Evolutionary conservation across 371 early-diverging fungal species (phyloP).

Genomic region (Lichtheimia hyalospora): DNA sequence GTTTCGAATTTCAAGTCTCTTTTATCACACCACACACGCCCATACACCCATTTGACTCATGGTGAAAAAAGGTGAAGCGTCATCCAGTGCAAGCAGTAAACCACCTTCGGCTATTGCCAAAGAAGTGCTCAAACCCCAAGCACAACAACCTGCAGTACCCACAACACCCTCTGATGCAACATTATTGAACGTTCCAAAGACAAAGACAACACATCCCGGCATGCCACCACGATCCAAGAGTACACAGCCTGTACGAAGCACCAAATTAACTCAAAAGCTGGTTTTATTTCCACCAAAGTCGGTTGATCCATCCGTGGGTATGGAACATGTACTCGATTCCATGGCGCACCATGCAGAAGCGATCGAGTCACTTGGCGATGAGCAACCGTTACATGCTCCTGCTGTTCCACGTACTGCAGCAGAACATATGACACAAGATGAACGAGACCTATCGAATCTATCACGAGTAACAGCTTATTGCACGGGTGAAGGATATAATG

Average conservation of each 20-base stretch:
- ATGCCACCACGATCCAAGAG: constrained; percentile 22
- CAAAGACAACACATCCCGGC: background rate
- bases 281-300: constrained; percentile 81
- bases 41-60: background rate
- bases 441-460: constrained; percentile 53
- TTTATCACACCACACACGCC: background rate
- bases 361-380: constrained; percentile 5
- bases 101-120: constrained; percentile 1
- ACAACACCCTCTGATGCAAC: no score
- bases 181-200: background rate
- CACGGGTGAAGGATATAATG: constrained; percentile 74
- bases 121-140: background rate
- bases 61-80: background rate
- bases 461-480: constrained; percentile 92
- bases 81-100: background rate
- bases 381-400: background rate
- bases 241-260: constrained; percentile 75
- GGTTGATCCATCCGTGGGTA: constrained; percentile 12
- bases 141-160: background rate
- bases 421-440: constrained; percentile 67
- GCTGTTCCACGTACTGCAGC: constrained; percentile 22
- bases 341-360: constrained; percentile 4
- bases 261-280: constrained; percentile 89
- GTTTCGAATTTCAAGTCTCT: background rate
- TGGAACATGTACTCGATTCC: constrained; percentile 6